Conservation (phyloP, 257 asterid genomes). For the Nicotiana sylvestris region DNA sequence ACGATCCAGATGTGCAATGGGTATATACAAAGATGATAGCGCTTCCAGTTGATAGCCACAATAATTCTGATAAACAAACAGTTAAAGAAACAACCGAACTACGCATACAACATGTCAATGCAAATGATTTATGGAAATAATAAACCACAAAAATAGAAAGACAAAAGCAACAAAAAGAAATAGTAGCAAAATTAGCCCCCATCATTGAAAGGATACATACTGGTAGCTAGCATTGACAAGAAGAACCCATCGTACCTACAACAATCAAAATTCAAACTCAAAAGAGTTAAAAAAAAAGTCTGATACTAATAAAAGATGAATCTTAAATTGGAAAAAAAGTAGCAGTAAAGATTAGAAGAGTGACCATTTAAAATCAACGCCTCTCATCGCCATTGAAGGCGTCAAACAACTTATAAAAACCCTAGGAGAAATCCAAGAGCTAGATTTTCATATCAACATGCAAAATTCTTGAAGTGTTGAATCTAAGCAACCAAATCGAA, state of each 20-base stretch:
- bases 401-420: background rate
- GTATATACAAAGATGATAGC: constrained; percentile 60
- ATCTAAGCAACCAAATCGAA: background rate
- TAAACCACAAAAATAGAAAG: background rate
- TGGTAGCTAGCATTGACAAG: constrained; percentile 96
- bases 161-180: background rate
- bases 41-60: constrained; percentile 84
- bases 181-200: background rate
- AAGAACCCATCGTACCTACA: constrained; percentile 99
- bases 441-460: background rate
- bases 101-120: background rate
- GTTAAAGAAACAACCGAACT: constrained; percentile 34
- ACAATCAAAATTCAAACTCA: constrained; percentile 9
- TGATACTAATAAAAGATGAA: background rate
- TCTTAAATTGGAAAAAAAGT: background rate
- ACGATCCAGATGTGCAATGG: constrained; percentile 97
- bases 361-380: constrained; percentile 90
- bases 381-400: constrained; percentile 71
- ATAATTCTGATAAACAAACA: constrained; percentile 46
- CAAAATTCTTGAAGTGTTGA: background rate
- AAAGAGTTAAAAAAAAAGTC: constrained; percentile 8
- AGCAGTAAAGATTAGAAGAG: constrained; percentile 5
- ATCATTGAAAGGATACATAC: constrained; percentile 73
- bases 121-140: background rate
- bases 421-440: background rate